A percentile compares a stretch with the other conserved stretches of the same genome.
Evolutionary conservation across 1,284 basidiomycete species (phyloP).

Genomic region (Wallemia hederae): DNA sequence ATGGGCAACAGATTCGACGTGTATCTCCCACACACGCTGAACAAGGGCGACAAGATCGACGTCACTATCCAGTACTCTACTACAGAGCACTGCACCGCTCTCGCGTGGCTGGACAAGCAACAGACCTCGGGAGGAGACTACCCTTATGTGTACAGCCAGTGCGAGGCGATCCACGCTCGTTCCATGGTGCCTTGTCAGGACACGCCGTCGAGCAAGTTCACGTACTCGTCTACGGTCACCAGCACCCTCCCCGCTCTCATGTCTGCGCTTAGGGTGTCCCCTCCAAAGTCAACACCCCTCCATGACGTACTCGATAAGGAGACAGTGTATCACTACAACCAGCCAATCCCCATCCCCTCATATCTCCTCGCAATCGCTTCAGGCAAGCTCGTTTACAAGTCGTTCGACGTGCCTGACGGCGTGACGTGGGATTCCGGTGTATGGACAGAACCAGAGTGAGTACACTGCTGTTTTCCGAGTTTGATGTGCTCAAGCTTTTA

Average conservation of each 20-base stretch:
- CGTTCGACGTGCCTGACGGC: conserved; percentile 29
- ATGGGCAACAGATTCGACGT: conserved; percentile 41
- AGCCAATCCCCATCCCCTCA: conserved; percentile 57
- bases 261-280: conserved; percentile 48
- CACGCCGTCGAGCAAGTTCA: conserved; percentile 18
- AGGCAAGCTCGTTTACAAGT: conserved; percentile 46
- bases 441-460: conserved; percentile 52
- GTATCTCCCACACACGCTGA: conserved; percentile 20
- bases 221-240: conserved; percentile 41
- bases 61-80: conserved; percentile 42
- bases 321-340: conserved; percentile 28
- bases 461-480: background rate
- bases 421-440: conserved; percentile 50
- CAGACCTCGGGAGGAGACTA: conserved; percentile 67
- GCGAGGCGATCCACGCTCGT: conserved; percentile 69
- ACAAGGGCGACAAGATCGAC: conserved; percentile 22
- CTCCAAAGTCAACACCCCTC: conserved; percentile 31
- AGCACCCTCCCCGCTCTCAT: conserved; percentile 55
- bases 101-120: conserved; percentile 77
- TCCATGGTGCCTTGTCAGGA: conserved; percentile 49
- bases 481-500: background rate
- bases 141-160: conserved; percentile 80
- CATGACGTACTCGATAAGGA: conserved; percentile 16
- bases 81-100: conserved; percentile 42
- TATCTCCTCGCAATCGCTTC: conserved; percentile 66